Evolutionary conservation across 139 green algal species (phyloP).

Genomic region (Deuterostichococcus epilithicus): DNA sequence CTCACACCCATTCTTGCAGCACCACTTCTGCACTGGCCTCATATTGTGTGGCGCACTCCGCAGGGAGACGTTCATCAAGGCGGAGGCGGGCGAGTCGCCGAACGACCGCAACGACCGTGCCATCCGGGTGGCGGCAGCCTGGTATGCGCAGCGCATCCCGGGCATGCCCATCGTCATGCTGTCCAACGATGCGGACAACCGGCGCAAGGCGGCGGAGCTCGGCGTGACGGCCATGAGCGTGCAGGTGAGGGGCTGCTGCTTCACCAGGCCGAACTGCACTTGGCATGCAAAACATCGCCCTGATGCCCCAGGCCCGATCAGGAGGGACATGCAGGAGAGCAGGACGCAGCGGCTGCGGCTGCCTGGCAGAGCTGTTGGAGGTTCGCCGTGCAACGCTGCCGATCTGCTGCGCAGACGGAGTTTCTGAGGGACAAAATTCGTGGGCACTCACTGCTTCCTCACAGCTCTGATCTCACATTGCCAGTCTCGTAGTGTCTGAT

Average conservation of each 20-base stretch:
- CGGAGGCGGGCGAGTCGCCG: constrained; percentile 65
- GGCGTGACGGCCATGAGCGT: constrained; percentile 60
- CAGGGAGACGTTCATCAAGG: constrained; percentile 73
- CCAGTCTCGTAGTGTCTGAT: background rate
- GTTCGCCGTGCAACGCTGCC: no score
- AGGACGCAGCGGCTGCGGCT: no score
- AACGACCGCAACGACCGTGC: constrained; percentile 99
- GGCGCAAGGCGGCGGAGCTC: constrained; percentile 50
- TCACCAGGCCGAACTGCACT: constrained; percentile 22
- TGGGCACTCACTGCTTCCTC: background rate
- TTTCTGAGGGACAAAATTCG: background rate
- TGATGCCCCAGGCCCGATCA: no score
- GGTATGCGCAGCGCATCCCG: constrained; percentile 54
- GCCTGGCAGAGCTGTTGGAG: no score
- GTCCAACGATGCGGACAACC: constrained; percentile 86
- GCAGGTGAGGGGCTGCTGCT: constrained; percentile 8
- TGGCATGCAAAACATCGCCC: background rate
- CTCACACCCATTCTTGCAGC: background rate
- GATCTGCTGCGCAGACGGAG: background rate
- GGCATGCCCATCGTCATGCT: constrained; percentile 73
- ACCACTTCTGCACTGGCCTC: no score
- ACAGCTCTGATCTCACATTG: no score
- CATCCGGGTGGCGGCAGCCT: constrained; percentile 80
- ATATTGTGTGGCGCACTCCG: background rate
- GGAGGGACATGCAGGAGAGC: no score